Evolutionary conservation across 2,329 filamentous ascomycete genomes (phyloP).

Genomic region (Pseudocercospora pini-densiflorae): DNA sequence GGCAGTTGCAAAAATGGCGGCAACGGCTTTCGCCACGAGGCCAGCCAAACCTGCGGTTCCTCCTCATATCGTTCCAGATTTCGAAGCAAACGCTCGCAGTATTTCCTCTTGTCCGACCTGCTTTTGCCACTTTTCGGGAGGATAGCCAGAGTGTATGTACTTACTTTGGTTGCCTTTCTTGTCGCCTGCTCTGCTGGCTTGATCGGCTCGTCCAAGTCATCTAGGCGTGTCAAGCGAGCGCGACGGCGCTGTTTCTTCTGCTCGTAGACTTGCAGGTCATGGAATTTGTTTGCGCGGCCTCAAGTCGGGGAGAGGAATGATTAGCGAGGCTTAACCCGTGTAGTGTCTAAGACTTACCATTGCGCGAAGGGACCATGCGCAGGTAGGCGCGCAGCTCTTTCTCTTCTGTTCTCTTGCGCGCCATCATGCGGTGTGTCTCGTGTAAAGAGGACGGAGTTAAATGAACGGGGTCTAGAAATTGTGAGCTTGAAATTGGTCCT

Average conservation of each 20-base stretch:
- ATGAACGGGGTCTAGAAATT: neutral
- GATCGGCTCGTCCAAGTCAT: neutral
- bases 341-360: neutral
- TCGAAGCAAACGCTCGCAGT: constrained; percentile 19
- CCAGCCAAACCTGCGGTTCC: constrained; percentile 11
- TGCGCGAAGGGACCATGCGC: neutral
- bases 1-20: constrained; percentile 20
- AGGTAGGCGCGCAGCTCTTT: neutral
- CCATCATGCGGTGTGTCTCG: neutral
- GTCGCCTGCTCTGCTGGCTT: neutral
- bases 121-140: constrained; percentile 9
- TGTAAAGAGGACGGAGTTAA: neutral
- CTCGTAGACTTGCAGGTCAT: neutral
- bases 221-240: neutral
- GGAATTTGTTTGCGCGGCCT: neutral
- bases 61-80: constrained; percentile 18
- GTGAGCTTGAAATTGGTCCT: neutral
- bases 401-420: neutral
- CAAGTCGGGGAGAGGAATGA: neutral
- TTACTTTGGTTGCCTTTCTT: neutral
- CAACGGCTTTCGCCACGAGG: neutral
- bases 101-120: constrained; percentile 13
- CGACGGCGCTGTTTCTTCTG: neutral
- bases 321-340: neutral
- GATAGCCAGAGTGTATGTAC: constrained; percentile 7